phyloP scores from a whole-genome alignment of 331 rosid species.

The Acacia pycnantha region DNA sequence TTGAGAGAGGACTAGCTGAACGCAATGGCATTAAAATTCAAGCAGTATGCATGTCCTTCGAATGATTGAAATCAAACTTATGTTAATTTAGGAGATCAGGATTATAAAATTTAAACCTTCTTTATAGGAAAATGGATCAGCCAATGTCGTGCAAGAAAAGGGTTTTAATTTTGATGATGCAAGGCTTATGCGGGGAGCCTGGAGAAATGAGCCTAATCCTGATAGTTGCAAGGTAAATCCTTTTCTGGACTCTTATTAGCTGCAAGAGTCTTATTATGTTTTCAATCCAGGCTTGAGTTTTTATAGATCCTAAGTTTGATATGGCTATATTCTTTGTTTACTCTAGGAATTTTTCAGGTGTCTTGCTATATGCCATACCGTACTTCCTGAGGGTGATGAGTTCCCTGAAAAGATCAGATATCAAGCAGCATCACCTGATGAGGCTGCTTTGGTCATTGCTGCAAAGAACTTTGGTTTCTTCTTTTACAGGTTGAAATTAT shows the following conservation, averaged over 20 bases:
- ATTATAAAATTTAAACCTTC: neutral
- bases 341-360: constrained; percentile 77
- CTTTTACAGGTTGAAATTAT: constrained; percentile 62
- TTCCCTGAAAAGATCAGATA: constrained; percentile 63
- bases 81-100: neutral
- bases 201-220: constrained; percentile 73
- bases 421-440: constrained; percentile 86
- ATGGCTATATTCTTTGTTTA: neutral
- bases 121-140: constrained; percentile 40
- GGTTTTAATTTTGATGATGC: constrained; percentile 71
- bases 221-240: constrained; percentile 59
- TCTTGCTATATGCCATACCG: constrained; percentile 83
- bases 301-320: neutral
- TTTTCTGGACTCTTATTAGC: constrained; percentile 2
- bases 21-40: constrained; percentile 49
- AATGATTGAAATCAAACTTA: neutral
- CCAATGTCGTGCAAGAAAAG: constrained; percentile 47
- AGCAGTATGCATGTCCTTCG: constrained; percentile 24
- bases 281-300: neutral
- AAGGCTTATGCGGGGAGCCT: constrained; percentile 71
- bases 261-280: neutral
- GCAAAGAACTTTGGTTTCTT: constrained; percentile 83
- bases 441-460: constrained; percentile 78
- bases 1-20: constrained; percentile 61
- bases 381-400: constrained; percentile 75